Base-by-base conservation (phyloP, 2,329 filamentous ascomycete genomes). In the Beauveria bassiana region DNA sequence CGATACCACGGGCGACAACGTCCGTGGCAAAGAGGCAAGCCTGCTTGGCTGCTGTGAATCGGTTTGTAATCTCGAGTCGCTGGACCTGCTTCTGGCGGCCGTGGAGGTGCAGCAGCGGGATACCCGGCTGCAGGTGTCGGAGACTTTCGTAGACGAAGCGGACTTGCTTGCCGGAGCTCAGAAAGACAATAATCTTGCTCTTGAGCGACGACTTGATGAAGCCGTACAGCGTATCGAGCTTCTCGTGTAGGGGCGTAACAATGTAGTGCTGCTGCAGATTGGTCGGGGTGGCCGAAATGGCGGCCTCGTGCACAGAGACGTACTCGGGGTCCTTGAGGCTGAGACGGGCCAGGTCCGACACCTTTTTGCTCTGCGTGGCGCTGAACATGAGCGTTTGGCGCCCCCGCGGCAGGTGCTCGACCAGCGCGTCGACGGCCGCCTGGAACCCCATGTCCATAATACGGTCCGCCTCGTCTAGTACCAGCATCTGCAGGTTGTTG, bases 361-460 rank as follows among this genome's bases (percentile, higher is more conserved):
- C 90, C 71, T 89, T 91, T 70, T 92, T 96, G 66, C 93, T 98
- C 75, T 99, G 95, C 0, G 95, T 99, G 0, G 95, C 95, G 70
- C 90, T 96, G 79, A 98, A 99, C 10, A 99, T 84, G 71, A 99
- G 81, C 0, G 95, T 99, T 75, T 99, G 95, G 64, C 95, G 82
- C 31, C 88, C 79, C 68, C 86, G 87, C 1, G 95, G 95, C 1
- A 99, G 79, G 71, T 98, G 96, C 64, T 96, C 92, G 31, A 99
- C 77, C 56, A 99, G 89, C 0, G 95, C 95, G 74, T 99, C 95
- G 3, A 99, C 87, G 1, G 91, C 91, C 5, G 82, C 80, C 74
- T 96, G 88, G 73, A 99, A 99, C 5, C 95, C 95, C 91, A 98
- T 95, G 70, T 99, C 95, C 82, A 99, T 86, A 70, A 97, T 97